Evolutionary conservation across 306 rosid genomes (phyloP).

Genomic region (Castanospermum australe): DNA sequence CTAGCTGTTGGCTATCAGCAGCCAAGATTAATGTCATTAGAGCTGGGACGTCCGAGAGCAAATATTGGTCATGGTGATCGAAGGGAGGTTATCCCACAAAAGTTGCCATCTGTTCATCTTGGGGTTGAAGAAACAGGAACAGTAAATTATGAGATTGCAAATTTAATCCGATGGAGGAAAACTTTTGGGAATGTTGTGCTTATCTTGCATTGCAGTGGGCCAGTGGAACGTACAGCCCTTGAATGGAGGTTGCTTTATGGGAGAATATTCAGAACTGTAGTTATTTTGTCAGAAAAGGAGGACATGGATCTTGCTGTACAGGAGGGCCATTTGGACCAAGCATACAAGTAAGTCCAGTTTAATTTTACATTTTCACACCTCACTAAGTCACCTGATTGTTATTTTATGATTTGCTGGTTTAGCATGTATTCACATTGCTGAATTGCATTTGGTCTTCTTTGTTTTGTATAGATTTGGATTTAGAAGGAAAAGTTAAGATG

Average conservation of each 20-base stretch:
- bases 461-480: not conserved
- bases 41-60: constrained; percentile 81
- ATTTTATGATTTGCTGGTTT: constrained; percentile 12
- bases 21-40: constrained; percentile 90
- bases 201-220: constrained; percentile 77
- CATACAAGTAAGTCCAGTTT: constrained; percentile 74
- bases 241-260: constrained; percentile 99
- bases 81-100: constrained; percentile 80
- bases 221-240: constrained; percentile 94
- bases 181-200: constrained; percentile 92
- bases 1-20: constrained; percentile 91
- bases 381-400: not conserved
- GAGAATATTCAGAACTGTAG: constrained; percentile 88
- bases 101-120: constrained; percentile 90
- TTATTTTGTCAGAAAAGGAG: constrained; percentile 77
- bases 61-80: constrained; percentile 86
- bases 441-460: not conserved
- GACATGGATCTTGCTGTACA: constrained; percentile 82
- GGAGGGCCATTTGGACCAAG: constrained; percentile 73
- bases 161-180: constrained; percentile 91
- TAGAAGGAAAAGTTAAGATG: no score
- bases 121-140: constrained; percentile 97
- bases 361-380: constrained; percentile 13
- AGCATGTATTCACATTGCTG: not conserved
- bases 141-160: constrained; percentile 87